Evolutionary conservation across 23 red algal genomes (phyloP).

Genomic region (Gracilaria caudata): DNA sequence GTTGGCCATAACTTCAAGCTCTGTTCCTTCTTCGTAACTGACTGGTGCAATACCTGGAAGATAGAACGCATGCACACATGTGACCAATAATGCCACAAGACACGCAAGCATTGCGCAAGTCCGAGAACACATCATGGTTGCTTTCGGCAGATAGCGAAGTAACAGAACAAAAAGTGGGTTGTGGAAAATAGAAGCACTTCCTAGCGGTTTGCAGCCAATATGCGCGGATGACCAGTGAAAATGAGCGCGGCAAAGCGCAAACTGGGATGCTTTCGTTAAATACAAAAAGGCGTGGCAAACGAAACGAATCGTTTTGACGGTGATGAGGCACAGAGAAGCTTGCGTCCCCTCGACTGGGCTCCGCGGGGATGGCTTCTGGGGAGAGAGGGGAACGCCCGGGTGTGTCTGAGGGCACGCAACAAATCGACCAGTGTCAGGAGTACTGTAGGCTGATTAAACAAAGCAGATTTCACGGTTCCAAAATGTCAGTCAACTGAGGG

Average conservation of each 20-base stretch:
- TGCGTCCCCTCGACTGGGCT: conserved; percentile 16
- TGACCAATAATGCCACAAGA: neutral
- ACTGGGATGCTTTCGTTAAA: too few relatives aligned
- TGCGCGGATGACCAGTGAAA: neutral
- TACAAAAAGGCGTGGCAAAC: neutral
- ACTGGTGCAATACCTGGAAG: conserved; percentile 90
- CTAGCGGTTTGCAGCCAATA: neutral
- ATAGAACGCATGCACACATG: conserved; percentile 63
- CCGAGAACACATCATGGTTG: neutral
- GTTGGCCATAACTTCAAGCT: conserved; percentile 78
- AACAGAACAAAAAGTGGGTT: neutral
- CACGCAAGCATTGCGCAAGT: conserved; percentile 3
- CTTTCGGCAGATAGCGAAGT: neutral
- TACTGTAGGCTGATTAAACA: neutral
- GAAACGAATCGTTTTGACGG: neutral
- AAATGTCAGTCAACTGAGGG: neutral
- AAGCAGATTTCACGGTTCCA: neutral
- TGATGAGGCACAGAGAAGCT: neutral
- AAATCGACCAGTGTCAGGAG: conserved; percentile 28
- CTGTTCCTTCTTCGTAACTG: conserved; percentile 72
- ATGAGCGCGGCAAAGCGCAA: neutral
- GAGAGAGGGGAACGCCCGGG: neutral
- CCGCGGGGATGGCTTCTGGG: conserved; percentile 8
- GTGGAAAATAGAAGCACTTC: neutral
- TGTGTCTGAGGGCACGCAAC: neutral